These are phyloP conservation scores for Xylariaceae sp. DNA, from an alignment of 2,329 filamentous ascomycete species.

Conservation along the genomic window DNA sequence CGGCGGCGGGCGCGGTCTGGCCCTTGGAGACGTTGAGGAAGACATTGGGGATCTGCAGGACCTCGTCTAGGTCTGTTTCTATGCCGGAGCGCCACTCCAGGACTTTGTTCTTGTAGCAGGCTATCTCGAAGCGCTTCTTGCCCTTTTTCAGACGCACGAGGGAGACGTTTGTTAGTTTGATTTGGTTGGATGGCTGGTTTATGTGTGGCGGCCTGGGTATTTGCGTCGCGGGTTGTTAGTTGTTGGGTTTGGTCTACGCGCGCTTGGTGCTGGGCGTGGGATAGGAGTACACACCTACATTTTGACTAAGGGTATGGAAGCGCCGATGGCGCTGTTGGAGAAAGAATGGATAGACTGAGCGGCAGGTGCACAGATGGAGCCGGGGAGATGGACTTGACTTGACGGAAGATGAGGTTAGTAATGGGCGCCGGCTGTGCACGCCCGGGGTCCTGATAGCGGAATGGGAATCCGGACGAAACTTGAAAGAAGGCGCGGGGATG, in stretches of 20 bases:
- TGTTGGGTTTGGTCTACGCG: background rate
- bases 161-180: conserved; percentile 96
- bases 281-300: conserved; percentile 12
- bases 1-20: conserved; percentile 83
- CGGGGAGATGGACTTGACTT: background rate
- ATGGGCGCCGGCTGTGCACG: background rate
- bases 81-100: conserved; percentile 92
- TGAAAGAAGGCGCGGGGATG: background rate
- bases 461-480: background rate
- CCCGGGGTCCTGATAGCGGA: background rate
- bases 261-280: background rate
- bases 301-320: background rate
- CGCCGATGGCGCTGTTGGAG: background rate
- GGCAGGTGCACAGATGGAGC: background rate
- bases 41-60: conserved; percentile 92
- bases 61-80: conserved; percentile 95
- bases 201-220: conserved; percentile 55
- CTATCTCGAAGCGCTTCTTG: conserved; percentile 97
- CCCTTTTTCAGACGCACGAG: conserved; percentile 94
- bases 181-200: conserved; percentile 89
- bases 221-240: background rate
- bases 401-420: background rate
- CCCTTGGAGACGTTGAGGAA: conserved; percentile 97
- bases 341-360: background rate
- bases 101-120: conserved; percentile 99